Evolutionary conservation across 2,329 filamentous ascomycete genomes (phyloP), one percentile per base, ranked within the genome.

Genomic region (Thielaviopsis euricoi): DNA sequence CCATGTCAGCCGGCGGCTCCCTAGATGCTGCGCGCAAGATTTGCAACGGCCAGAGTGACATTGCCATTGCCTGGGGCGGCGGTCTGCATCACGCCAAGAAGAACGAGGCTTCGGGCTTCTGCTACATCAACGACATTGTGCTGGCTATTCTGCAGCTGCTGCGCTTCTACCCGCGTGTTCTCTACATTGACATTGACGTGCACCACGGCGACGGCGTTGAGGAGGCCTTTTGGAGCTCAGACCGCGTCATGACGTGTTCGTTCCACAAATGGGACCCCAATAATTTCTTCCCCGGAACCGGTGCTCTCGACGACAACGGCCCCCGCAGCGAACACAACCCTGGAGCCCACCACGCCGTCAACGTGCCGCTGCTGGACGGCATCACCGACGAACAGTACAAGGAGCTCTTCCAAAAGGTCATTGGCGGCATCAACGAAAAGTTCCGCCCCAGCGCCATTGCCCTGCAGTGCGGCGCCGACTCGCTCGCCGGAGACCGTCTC

Each of bases 91-190:
- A 98, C 67, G 93, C 93, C 52, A 96, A 97, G 71, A 93, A 91
- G 68, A 82, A 85, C 56, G 89, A 95, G 71, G 91, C 93, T 0
- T 91, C 86, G 15, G 93, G 93, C 0, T 98, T 98, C 71, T 98
- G 93, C 74, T 98, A 98, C 73, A 89, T 97, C 73, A 98, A 98
- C 70, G 93, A 98, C 70, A 97, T 97, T 65, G 93, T 97, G 59
- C 79, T 98, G 52, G 89, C 87, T 40, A 93, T 96, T 64, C 78
- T 97, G 43, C 86, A 96, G 68, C 79, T 98, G 10, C 76, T 97
- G 17, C 84, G 87, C 29, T 80, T 85, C 66, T 82, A 90, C 64
- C 83, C 89, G 17, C 85, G 90, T 53, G 90, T 97, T 7, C 77
- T 97, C 59, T 96, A 97, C 70, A 90, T 97, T 65, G 89, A 95